A percentile compares a stretch with the other conserved stretches of the same genome.
phyloP scores from a whole-genome alignment of 1,284 basidiomycete species.

The Cutaneotrichosporon cutaneum region DNA sequence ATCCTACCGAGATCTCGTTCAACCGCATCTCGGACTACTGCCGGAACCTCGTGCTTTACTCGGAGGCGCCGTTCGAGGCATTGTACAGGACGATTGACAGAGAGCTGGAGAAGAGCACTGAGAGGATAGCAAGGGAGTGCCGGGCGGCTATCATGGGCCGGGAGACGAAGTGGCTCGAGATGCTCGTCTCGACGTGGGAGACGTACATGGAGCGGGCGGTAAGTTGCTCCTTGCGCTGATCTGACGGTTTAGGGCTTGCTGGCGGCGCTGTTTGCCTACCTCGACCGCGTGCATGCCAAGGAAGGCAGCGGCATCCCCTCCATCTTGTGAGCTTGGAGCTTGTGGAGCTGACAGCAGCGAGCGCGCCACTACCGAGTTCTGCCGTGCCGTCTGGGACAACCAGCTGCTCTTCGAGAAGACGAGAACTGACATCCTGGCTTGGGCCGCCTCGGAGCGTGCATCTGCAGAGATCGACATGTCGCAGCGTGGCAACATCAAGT shows the following conservation, averaged over 20 bases:
- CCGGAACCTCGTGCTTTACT: constrained; percentile 29
- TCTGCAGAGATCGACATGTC: not conserved
- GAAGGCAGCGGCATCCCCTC: constrained; percentile 30
- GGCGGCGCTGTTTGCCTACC: constrained; percentile 46
- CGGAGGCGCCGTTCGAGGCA: not conserved
- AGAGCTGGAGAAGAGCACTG: constrained; percentile 28
- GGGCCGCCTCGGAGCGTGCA: constrained; percentile 62
- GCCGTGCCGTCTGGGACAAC: constrained; percentile 59
- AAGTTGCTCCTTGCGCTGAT: constrained; percentile 16
- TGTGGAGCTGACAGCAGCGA: constrained; percentile 17
- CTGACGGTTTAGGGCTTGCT: constrained; percentile 36
- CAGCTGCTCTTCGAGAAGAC: constrained; percentile 57
- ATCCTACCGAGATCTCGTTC: constrained; percentile 30
- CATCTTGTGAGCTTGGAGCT: constrained; percentile 33
- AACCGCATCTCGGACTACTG: constrained; percentile 34
- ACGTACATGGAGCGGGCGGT: constrained; percentile 33
- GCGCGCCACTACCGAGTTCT: constrained; percentile 58
- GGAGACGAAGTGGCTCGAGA: constrained; percentile 35
- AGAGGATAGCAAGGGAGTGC: constrained; percentile 31
- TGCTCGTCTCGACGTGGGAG: constrained; percentile 33
- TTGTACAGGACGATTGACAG: constrained; percentile 31
- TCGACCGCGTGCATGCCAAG: constrained; percentile 46
- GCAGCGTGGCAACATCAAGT: not conserved
- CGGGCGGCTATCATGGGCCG: constrained; percentile 32
- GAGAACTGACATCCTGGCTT: constrained; percentile 58